phyloP scores from a whole-genome alignment of 768 basidiomycete species.

The Krasilnikovozyma curviuscula region DNA sequence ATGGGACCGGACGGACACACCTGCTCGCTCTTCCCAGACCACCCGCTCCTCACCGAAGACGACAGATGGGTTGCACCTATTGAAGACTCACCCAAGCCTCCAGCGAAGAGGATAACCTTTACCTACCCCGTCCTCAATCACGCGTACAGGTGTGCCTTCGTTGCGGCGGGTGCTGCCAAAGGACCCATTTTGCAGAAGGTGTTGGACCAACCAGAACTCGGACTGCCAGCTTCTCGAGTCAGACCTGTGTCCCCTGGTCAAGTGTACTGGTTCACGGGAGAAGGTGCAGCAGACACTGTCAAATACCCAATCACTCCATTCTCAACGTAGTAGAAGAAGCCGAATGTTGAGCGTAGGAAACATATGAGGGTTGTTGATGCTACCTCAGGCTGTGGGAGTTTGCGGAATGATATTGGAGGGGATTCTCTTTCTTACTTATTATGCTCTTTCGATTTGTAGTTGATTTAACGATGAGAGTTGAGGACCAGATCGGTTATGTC shows the following conservation, averaged over 20 bases:
- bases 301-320: slow-evolving; percentile 14
- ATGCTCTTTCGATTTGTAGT: too few relatives aligned
- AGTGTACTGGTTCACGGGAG: slow-evolving; percentile 87
- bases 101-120: slow-evolving; percentile 70
- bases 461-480: too few relatives aligned
- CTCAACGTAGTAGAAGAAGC: too few relatives aligned
- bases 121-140: slow-evolving; percentile 36
- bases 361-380: too few relatives aligned
- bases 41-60: slow-evolving; percentile 57
- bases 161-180: slow-evolving; percentile 67
- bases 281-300: slow-evolving; percentile 42
- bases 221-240: slow-evolving; percentile 67
- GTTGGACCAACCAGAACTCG: slow-evolving; percentile 60
- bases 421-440: too few relatives aligned
- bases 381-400: too few relatives aligned
- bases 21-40: slow-evolving; percentile 89
- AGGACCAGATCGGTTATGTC: too few relatives aligned
- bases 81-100: slow-evolving; percentile 86
- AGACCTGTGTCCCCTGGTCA: slow-evolving; percentile 59
- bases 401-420: too few relatives aligned
- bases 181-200: slow-evolving; percentile 48
- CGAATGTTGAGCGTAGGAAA: too few relatives aligned
- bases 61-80: slow-evolving; percentile 91
- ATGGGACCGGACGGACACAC: slow-evolving; percentile 98
- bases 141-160: slow-evolving; percentile 60